Percentiles rank a stretch among this genome's conserved stretches.
These are phyloP conservation scores for Wickerhamiella shivajii DNA, from an alignment of 805 yeast genomes.

Conservation along the genomic window DNA sequence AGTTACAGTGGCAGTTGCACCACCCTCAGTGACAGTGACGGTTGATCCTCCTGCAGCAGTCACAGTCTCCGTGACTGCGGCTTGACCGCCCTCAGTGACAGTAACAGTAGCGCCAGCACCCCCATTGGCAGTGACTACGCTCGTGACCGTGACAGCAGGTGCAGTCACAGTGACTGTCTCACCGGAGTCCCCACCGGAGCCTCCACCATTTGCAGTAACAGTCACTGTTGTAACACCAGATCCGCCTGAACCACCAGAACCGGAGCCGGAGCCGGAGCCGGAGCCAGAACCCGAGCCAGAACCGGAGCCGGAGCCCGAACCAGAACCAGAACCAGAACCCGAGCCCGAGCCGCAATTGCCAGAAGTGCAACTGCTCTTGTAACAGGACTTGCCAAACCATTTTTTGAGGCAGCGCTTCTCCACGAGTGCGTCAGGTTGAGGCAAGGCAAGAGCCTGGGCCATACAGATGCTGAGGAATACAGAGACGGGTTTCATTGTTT, in stretches of 20 bases:
- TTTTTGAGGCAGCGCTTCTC: conserved; percentile 1
- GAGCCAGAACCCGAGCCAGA: conserved; percentile 5
- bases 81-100: no score
- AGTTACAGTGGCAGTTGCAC: no score
- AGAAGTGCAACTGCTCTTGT: neutral
- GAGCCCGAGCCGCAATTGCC: conserved; percentile 3
- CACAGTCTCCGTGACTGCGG: no score
- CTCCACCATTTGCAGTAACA: no score
- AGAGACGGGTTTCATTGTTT: conserved; percentile 7
- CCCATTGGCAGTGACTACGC: no score
- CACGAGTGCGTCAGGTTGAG: neutral
- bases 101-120: no score
- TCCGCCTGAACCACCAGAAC: neutral
- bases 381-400: conserved; percentile 4
- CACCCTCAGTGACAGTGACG: no score
- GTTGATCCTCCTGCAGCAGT: no score
- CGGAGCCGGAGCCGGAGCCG: conserved; percentile 3
- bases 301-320: conserved; percentile 1
- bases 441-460: conserved; percentile 5
- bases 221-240: no score
- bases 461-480: conserved; percentile 6
- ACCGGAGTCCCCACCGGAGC: no score
- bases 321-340: conserved; percentile 5
- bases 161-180: no score
- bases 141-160: no score